A percentile compares a stretch with the other conserved stretches of the same genome.
phyloP scores from a whole-genome alignment of 108 stramenopile genomes.

The Poteriospumella lacustris region DNA sequence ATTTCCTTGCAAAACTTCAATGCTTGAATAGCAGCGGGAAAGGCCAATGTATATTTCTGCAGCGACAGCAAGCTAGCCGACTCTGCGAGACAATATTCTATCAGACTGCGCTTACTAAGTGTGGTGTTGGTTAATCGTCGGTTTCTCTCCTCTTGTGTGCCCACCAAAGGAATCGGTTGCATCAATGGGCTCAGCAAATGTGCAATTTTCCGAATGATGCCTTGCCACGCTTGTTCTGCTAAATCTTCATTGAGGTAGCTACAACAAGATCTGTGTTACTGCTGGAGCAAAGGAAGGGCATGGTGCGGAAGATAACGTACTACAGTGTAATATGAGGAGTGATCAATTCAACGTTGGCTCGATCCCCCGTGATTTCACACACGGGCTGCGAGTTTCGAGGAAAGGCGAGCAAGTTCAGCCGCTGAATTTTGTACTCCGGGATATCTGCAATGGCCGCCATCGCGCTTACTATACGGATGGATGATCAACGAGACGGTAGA shows the following conservation, averaged over 20 bases:
- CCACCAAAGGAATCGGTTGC: not conserved
- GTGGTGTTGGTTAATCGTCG: not conserved
- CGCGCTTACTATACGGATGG: too few species aligned
- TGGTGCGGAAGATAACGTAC: not conserved
- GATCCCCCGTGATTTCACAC: slow-evolving; percentile 13
- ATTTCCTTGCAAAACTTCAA: slow-evolving; percentile 24
- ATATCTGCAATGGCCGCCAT: not conserved
- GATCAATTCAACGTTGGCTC: slow-evolving; percentile 11
- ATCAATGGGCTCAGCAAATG: slow-evolving; percentile 21
- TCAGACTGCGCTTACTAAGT: slow-evolving; percentile 10
- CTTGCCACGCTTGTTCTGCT: slow-evolving; percentile 31
- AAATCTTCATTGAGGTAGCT: slow-evolving; percentile 5
- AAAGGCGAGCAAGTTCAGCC: slow-evolving; percentile 14
- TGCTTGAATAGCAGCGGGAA: slow-evolving; percentile 28
- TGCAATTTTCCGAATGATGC: slow-evolving; percentile 24
- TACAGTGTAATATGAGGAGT: slow-evolving; percentile 25
- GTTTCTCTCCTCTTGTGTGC: slow-evolving; percentile 15
- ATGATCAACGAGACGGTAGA: too few species aligned
- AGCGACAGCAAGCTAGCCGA: slow-evolving; percentile 4
- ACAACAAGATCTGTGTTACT: not conserved
- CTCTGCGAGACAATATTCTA: slow-evolving; percentile 25
- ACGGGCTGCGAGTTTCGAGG: slow-evolving; percentile 2
- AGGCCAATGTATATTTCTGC: not conserved
- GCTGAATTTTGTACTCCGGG: not conserved
- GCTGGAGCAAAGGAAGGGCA: not conserved